phyloP scores from a whole-genome alignment of 1,139 yeast genomes.

The Yueomyces sp. region DNA sequence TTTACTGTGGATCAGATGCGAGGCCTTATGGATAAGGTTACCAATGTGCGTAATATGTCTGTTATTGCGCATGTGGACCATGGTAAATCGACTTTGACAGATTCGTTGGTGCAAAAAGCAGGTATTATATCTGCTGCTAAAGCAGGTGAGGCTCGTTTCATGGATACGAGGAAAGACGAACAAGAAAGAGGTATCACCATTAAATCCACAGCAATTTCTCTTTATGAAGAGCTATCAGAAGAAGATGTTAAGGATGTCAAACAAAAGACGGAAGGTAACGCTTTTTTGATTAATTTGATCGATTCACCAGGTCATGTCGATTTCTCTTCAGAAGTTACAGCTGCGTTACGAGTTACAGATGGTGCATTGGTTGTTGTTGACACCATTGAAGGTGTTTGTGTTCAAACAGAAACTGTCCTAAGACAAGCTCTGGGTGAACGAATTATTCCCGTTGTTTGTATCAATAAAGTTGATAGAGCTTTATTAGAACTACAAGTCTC shows the following conservation, averaged over 20 bases:
- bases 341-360: constrained; percentile 99
- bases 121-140: constrained; percentile 99
- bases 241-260: constrained; percentile 91
- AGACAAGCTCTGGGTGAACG: constrained; percentile 99
- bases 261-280: constrained; percentile 90
- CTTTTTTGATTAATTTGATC: constrained; percentile 93
- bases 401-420: constrained; percentile 98
- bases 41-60: constrained; percentile 99
- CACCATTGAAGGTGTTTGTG: constrained; percentile 99
- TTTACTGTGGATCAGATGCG: constrained; percentile 72
- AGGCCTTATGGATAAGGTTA: constrained; percentile 97
- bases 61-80: constrained; percentile 99
- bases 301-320: constrained; percentile 99
- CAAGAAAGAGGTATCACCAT: constrained; percentile 98
- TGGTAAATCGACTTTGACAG: constrained; percentile 99
- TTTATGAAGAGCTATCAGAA: constrained; percentile 78
- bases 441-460: constrained; percentile 95
- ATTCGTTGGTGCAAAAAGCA: constrained; percentile 96
- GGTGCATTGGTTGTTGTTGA: constrained; percentile 99
- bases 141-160: constrained; percentile 99
- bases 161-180: constrained; percentile 99
- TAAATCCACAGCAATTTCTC: constrained; percentile 97
- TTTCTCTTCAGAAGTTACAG: constrained; percentile 99
- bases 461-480: constrained; percentile 99
- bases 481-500: constrained; percentile 96